phyloP scores from a whole-genome alignment of 1,284 basidiomycete genomes.

The Ustilago tritici region DNA sequence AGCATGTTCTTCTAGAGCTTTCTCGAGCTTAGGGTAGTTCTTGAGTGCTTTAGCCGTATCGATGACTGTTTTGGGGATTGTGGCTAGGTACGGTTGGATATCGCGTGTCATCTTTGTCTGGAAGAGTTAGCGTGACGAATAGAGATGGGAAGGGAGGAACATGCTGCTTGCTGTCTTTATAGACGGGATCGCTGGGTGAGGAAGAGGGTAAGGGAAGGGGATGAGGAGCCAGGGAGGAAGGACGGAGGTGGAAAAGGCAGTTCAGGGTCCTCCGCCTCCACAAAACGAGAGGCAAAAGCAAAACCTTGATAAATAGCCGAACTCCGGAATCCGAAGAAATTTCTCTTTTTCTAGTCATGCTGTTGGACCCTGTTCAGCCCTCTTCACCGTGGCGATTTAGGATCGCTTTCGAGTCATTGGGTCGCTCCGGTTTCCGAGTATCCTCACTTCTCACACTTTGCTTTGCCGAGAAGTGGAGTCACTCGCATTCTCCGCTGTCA shows the following conservation, averaged over 20 bases:
- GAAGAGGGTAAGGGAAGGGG: background rate
- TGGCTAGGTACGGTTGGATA: slow-evolving; percentile 29
- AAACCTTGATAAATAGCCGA: slow-evolving; percentile 9
- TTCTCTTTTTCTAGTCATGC: background rate
- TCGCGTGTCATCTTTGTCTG: slow-evolving; percentile 9
- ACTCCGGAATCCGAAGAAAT: slow-evolving; percentile 17
- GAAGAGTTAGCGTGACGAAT: background rate
- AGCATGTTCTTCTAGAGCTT: slow-evolving; percentile 29
- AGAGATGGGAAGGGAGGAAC: background rate
- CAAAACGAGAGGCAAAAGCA: background rate
- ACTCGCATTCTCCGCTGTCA: background rate
- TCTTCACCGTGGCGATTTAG: background rate
- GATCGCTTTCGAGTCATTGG: slow-evolving; percentile 10
- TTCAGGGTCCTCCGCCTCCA: background rate
- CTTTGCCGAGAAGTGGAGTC: background rate
- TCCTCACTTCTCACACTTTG: background rate
- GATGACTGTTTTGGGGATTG: slow-evolving; percentile 63
- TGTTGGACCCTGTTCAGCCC: background rate
- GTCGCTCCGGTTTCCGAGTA: background rate
- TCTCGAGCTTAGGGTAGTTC: slow-evolving; percentile 51
- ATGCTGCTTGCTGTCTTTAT: background rate
- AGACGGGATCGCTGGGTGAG: background rate
- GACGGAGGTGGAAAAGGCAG: background rate
- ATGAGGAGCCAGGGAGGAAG: background rate
- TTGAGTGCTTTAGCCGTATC: slow-evolving; percentile 46